These are phyloP conservation scores for Boletales sp. DNA, from an alignment of 768 basidiomycete species.

Conservation along the genomic window DNA sequence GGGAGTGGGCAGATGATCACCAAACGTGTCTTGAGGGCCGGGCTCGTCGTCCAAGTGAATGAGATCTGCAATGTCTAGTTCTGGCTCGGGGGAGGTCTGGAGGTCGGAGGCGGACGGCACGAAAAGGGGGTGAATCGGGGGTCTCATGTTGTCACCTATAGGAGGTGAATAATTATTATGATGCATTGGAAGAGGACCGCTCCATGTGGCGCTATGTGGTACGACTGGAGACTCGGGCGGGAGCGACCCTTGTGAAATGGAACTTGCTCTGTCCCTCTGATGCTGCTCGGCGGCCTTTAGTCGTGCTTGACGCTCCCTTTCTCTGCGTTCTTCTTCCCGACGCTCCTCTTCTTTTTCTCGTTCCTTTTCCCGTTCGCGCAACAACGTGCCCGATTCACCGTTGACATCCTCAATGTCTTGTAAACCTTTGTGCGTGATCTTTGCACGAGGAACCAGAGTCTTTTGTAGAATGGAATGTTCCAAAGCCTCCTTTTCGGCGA, in stretches of 20 bases:
- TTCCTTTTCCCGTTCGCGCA: slow-evolving; percentile 51
- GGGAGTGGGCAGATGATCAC: slow-evolving; percentile 17
- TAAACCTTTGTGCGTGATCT: slow-evolving; percentile 91
- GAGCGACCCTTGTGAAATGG: slow-evolving; percentile 48
- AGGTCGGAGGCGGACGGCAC: slow-evolving; percentile 39
- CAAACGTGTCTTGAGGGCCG: slow-evolving; percentile 30
- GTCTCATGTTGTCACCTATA: slow-evolving; percentile 22
- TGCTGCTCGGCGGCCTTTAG: slow-evolving; percentile 45
- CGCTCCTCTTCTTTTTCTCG: slow-evolving; percentile 63
- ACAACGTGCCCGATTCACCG: slow-evolving; percentile 42
- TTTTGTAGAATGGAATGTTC: slow-evolving; percentile 83
- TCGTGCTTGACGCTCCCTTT: slow-evolving; percentile 65
- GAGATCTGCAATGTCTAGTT: slow-evolving; percentile 69
- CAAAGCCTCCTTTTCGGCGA: slow-evolving; percentile 77
- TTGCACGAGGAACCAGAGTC: slow-evolving; percentile 60
- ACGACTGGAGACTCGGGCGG: slow-evolving; percentile 70
- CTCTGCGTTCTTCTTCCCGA: slow-evolving; percentile 53
- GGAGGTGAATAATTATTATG: slow-evolving; percentile 24
- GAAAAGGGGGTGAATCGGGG: slow-evolving; percentile 34
- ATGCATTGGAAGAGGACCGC: slow-evolving; percentile 52
- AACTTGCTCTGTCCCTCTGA: slow-evolving; percentile 46
- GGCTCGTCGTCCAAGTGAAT: slow-evolving; percentile 75
- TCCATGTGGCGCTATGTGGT: slow-evolving; percentile 52
- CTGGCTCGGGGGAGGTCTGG: slow-evolving; percentile 45
- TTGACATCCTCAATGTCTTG: slow-evolving; percentile 84